Conservation (phyloP, 2,329 filamentous ascomycete species). For the Tricladium varicosporioides region DNA sequence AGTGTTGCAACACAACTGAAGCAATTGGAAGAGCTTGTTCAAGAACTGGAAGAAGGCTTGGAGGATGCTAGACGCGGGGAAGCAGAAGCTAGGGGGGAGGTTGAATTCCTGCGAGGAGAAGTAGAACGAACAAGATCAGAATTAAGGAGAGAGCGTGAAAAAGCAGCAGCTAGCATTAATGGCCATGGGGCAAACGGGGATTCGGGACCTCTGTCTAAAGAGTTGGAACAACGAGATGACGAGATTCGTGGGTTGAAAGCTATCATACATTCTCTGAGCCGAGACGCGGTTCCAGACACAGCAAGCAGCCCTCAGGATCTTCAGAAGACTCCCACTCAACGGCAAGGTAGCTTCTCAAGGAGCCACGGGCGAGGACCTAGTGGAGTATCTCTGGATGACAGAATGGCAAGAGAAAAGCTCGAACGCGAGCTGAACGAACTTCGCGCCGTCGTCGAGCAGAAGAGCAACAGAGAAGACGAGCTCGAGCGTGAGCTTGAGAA, state of each 20-base stretch:
- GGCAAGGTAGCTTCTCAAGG: constrained; percentile 20
- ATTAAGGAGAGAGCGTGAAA: constrained; percentile 83
- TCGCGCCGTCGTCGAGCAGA: constrained; percentile 69
- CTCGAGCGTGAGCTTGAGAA: constrained; percentile 77
- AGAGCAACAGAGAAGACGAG: constrained; percentile 75
- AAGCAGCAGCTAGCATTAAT: constrained; percentile 62
- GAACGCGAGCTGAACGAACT: constrained; percentile 81
- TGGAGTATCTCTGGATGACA: constrained; percentile 52
- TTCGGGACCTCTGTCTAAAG: constrained; percentile 58
- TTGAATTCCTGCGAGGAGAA: constrained; percentile 92
- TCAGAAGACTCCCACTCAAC: constrained; percentile 32
- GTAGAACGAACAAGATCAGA: constrained; percentile 90
- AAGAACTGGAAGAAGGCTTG: constrained; percentile 92
- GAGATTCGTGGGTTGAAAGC: constrained; percentile 96
- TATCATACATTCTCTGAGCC: constrained; percentile 92
- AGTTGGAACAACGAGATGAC: constrained; percentile 91
- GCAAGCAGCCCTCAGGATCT: constrained; percentile 21
- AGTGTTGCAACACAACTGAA: constrained; percentile 88
- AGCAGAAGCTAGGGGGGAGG: constrained; percentile 91
- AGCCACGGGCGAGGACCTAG: constrained; percentile 43
- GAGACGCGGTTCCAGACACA: constrained; percentile 54
- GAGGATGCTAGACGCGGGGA: constrained; percentile 93
- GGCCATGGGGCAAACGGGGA: constrained; percentile 43
- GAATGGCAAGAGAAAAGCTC: constrained; percentile 63
- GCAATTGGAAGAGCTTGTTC: constrained; percentile 92